phyloP scores from a whole-genome alignment of 2,329 filamentous ascomycete genomes.

The Colletotrichum sp. region DNA sequence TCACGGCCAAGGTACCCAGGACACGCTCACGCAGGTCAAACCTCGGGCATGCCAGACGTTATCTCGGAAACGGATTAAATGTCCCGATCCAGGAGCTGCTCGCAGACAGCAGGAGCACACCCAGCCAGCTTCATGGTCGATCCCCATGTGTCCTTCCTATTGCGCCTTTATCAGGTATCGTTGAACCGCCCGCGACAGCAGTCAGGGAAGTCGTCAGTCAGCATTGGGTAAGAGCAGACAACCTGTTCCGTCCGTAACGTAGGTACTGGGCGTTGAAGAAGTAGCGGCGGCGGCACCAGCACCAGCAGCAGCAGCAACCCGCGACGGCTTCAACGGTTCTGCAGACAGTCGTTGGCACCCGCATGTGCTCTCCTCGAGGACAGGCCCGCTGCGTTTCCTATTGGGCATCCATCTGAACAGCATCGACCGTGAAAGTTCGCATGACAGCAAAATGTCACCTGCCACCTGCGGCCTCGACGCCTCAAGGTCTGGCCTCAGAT shows the following conservation, averaged over 20 bases:
- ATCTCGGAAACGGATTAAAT: slow-evolving; percentile 2
- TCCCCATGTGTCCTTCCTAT: slow-evolving; percentile 11
- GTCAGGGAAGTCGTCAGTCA: background rate
- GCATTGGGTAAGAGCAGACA: background rate
- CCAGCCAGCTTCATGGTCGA: background rate
- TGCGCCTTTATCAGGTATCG: background rate
- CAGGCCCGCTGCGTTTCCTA: background rate
- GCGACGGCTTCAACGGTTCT: background rate
- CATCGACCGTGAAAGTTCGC: background rate
- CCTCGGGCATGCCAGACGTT: background rate
- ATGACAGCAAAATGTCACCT: background rate
- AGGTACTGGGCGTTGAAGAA: background rate
- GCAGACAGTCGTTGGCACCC: background rate
- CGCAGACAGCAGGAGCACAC: background rate
- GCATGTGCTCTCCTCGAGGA: background rate
- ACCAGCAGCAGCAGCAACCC: background rate
- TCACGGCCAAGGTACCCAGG: background rate
- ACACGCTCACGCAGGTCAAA: background rate
- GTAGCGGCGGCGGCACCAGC: background rate
- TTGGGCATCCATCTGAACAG: background rate
- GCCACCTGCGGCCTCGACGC: background rate
- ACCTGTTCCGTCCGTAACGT: background rate
- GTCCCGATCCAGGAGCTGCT: slow-evolving; percentile 8
- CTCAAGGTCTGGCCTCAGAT: background rate
- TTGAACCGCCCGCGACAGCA: background rate